A percentile compares a stretch with the other conserved stretches of the same genome.
Conservation (phyloP, 164 flowering plant species). For the Taxillus chinensis region DNA sequence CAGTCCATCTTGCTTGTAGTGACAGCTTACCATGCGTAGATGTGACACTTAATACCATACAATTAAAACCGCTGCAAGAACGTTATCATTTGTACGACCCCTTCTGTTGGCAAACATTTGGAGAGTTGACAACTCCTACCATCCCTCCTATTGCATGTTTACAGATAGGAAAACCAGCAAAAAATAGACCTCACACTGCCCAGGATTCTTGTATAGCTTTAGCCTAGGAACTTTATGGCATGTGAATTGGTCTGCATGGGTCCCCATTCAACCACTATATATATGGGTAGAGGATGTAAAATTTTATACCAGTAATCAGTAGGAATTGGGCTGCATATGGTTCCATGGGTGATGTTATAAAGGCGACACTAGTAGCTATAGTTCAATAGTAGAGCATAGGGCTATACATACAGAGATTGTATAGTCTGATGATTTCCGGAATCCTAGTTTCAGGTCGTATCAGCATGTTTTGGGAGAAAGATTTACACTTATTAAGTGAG, state of each 20-base stretch:
- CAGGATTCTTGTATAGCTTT: constrained; percentile 49
- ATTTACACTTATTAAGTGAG: too few relatives aligned
- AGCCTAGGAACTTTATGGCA: constrained; percentile 13
- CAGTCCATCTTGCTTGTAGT: constrained; percentile 71
- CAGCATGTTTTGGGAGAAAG: too few relatives aligned
- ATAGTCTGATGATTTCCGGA: too few relatives aligned
- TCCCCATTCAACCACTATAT: constrained; percentile 45
- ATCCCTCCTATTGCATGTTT: constrained; percentile 81
- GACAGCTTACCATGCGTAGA: constrained; percentile 53
- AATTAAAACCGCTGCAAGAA: constrained; percentile 45
- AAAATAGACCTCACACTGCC: constrained; percentile 51
- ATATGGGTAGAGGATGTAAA: constrained; percentile 16
- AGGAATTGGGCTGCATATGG: constrained; percentile 10
- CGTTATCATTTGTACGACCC: constrained; percentile 47
- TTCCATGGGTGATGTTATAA: constrained; percentile 11
- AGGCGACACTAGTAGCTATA: constrained; percentile 4
- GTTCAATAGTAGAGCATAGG: constrained; percentile 6
- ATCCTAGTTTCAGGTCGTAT: too few relatives aligned
- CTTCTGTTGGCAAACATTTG: constrained; percentile 90
- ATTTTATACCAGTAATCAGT: constrained; percentile 5
- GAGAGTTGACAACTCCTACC: constrained; percentile 65
- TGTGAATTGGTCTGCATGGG: constrained; percentile 31
- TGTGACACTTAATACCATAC: constrained; percentile 37
- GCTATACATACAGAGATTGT: too few relatives aligned
- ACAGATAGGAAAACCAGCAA: constrained; percentile 73